These are phyloP conservation scores for Mycena rebaudengoi DNA, from an alignment of 768 basidiomycete genomes.

Conservation along the genomic window DNA sequence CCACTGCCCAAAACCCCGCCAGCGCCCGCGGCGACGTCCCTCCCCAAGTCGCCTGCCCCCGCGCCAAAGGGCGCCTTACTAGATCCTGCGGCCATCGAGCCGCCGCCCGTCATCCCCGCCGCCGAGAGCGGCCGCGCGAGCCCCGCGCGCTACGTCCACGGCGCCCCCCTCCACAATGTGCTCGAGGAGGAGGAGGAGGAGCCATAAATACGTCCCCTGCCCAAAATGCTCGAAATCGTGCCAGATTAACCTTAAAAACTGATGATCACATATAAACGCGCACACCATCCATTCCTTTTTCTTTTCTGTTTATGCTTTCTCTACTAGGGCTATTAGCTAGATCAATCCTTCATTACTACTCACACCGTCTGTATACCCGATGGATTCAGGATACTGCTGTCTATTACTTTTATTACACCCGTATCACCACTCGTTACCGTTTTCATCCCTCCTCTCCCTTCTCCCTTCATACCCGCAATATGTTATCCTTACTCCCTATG, in stretches of 20 bases:
- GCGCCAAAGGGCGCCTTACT: slow-evolving; percentile 29
- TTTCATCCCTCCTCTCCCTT: not conserved
- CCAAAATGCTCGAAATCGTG: slow-evolving; percentile 1
- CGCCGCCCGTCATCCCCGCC: slow-evolving; percentile 44
- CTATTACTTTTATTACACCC: not conserved
- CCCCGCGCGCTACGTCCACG: slow-evolving; percentile 81
- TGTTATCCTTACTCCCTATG: too few relatives aligned
- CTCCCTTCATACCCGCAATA: slow-evolving; percentile 6
- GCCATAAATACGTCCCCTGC: not conserved
- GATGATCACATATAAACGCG: not conserved
- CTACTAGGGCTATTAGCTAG: too few relatives aligned
- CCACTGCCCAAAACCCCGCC: slow-evolving; percentile 35
- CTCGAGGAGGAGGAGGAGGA: slow-evolving; percentile 85
- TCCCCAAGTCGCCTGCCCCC: slow-evolving; percentile 25
- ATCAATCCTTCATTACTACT: not conserved
- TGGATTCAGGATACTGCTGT: slow-evolving; percentile 9
- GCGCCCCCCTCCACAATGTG: slow-evolving; percentile 87
- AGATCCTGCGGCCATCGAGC: slow-evolving; percentile 41
- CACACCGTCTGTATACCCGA: slow-evolving; percentile 23
- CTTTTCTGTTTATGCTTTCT: slow-evolving; percentile 4
- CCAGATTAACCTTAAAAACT: slow-evolving; percentile 14
- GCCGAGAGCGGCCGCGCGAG: slow-evolving; percentile 67
- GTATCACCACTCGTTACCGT: slow-evolving; percentile 1
- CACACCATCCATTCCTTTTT: not conserved
- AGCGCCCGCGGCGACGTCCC: slow-evolving; percentile 29